phyloP scores from a whole-genome alignment of 371 early-diverging fungal genomes.

The Syncephalastrum monosporum region DNA sequence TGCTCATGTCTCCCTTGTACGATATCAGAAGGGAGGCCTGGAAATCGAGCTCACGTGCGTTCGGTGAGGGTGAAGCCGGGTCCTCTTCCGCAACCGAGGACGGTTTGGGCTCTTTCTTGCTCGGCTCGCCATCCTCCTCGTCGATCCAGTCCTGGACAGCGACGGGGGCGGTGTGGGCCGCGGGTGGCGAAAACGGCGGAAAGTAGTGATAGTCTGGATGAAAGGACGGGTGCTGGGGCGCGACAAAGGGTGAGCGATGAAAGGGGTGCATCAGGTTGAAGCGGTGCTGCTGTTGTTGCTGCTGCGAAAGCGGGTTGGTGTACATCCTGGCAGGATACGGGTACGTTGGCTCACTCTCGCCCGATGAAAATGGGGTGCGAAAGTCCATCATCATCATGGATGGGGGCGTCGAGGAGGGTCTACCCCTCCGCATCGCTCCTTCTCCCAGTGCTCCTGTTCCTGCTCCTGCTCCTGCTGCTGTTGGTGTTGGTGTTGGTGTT shows the following conservation, averaged over 20 bases:
- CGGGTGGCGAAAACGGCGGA: slow-evolving; percentile 6
- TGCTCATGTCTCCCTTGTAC: slow-evolving; percentile 84
- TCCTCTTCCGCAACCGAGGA: too few relatives aligned
- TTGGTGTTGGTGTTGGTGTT: too few relatives aligned
- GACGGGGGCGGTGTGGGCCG: slow-evolving; percentile 17
- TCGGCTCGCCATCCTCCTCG: slow-evolving; percentile 27
- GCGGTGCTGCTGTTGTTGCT: slow-evolving; percentile 28
- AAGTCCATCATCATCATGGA: too few relatives aligned
- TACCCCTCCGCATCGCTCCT: too few relatives aligned
- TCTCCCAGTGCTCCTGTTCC: too few relatives aligned
- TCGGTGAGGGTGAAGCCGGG: too few relatives aligned
- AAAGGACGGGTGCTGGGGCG: slow-evolving; percentile 48
- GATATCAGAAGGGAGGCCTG: slow-evolving; percentile 73
- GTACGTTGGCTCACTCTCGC: too few relatives aligned
- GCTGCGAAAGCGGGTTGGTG: slow-evolving; percentile 20
- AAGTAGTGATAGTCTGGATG: slow-evolving; percentile 12
- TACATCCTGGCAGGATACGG: slow-evolving; percentile 6
- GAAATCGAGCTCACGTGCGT: slow-evolving; percentile 58
- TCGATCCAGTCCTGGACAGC: slow-evolving; percentile 47
- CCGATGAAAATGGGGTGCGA: too few relatives aligned
- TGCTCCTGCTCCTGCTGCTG: too few relatives aligned
- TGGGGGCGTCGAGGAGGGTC: too few relatives aligned
- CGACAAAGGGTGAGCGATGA: slow-evolving; percentile 51
- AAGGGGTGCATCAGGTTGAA: slow-evolving; percentile 45
- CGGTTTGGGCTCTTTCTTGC: too few relatives aligned